Percentiles rank a stretch among this genome's conserved stretches.
phyloP scores from a whole-genome alignment of 2,329 filamentous ascomycete species.

The Trichoderma simmonsii region DNA sequence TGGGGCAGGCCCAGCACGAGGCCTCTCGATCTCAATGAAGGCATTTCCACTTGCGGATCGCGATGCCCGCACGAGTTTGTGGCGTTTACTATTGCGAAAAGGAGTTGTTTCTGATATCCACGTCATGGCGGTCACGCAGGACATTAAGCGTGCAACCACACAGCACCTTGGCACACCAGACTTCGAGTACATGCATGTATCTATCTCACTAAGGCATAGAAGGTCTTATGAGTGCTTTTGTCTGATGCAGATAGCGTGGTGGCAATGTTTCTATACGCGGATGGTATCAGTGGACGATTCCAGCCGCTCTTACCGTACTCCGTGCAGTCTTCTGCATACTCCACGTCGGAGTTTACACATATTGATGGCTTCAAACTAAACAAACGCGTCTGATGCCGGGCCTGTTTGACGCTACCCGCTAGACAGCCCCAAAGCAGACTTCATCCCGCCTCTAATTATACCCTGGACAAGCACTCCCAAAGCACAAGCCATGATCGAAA shows the following conservation, averaged over 20 bases:
- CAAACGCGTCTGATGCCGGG: not conserved
- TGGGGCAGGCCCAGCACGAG: not conserved
- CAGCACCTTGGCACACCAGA: not conserved
- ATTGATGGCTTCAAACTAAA: not conserved
- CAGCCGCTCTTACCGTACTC: not conserved
- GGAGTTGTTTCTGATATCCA: not conserved
- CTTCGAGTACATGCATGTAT: not conserved
- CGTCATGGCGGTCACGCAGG: not conserved
- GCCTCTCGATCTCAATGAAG: not conserved
- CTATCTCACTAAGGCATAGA: not conserved
- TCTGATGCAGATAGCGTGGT: not conserved
- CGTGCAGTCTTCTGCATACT: not conserved
- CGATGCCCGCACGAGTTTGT: not conserved
- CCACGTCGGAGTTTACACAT: not conserved
- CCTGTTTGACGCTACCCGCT: not conserved
- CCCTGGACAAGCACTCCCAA: not conserved
- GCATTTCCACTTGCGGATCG: not conserved
- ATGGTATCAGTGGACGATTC: not conserved
- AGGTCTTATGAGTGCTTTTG: not conserved
- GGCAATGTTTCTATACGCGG: not conserved
- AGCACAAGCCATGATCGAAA: not conserved
- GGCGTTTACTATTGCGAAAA: not conserved
- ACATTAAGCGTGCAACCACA: not conserved
- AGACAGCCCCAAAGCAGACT: not conserved
- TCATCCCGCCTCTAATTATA: not conserved